Percentiles rank a stretch among this genome's conserved stretches.
phyloP scores from a whole-genome alignment of 768 basidiomycete genomes.

The Trametes villosa region DNA sequence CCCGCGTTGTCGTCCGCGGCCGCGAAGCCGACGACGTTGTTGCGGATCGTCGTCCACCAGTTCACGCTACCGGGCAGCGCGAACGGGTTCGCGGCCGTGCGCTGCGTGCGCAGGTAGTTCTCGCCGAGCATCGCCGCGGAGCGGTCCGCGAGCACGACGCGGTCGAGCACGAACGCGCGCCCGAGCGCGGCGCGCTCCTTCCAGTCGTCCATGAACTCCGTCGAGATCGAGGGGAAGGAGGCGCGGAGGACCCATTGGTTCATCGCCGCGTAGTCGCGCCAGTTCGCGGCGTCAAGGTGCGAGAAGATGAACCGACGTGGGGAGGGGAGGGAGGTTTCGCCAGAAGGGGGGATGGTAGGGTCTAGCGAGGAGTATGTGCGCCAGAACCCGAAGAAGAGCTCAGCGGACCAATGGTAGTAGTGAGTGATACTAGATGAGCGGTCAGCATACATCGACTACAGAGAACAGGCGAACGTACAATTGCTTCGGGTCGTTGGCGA shows the following conservation, averaged over 20 bases:
- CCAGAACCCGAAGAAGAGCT: slow-evolving; percentile 93
- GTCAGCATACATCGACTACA: not conserved
- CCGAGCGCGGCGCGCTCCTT: slow-evolving; percentile 73
- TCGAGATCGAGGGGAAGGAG: slow-evolving; percentile 77
- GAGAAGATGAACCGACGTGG: slow-evolving; percentile 78
- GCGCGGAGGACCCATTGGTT: slow-evolving; percentile 85
- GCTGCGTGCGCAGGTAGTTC: slow-evolving; percentile 69
- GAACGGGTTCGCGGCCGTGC: slow-evolving; percentile 78
- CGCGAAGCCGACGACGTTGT: slow-evolving; percentile 73
- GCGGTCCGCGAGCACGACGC: slow-evolving; percentile 87
- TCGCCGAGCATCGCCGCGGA: slow-evolving; percentile 78
- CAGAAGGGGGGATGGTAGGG: slow-evolving; percentile 62
- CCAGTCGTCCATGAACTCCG: slow-evolving; percentile 88
- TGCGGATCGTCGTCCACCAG: slow-evolving; percentile 86
- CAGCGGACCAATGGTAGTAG: slow-evolving; percentile 94
- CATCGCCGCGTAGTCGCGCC: slow-evolving; percentile 92
- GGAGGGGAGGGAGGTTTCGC: slow-evolving; percentile 73
- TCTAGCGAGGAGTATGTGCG: slow-evolving; percentile 86
- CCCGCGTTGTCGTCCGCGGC: slow-evolving; percentile 51
- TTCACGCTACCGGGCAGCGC: slow-evolving; percentile 70
- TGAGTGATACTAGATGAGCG: slow-evolving; percentile 68
- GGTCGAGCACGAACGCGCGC: slow-evolving; percentile 78
- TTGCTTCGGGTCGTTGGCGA: slow-evolving; percentile 85
- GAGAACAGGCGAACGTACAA: slow-evolving; percentile 53
- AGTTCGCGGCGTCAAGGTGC: slow-evolving; percentile 72